Evolutionary conservation across 176 grass and related monocot genomes (phyloP).

Genomic region (Calamus simplicifolius): DNA sequence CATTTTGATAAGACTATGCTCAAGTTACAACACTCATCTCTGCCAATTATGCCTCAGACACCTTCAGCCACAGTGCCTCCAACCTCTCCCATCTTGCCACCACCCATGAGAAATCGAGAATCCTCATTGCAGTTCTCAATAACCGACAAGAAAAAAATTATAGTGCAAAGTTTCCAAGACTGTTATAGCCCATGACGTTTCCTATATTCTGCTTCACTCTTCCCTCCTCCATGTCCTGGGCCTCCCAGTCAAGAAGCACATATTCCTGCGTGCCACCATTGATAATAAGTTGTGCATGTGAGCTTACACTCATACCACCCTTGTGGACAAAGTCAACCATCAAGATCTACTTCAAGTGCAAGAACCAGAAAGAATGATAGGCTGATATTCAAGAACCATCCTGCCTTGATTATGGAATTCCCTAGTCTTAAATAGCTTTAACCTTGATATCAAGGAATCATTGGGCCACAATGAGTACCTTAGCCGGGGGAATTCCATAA

Average conservation of each 20-base stretch:
- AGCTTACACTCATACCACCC: conserved; percentile 65
- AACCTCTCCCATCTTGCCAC: conserved; percentile 36
- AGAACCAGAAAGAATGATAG: conserved; percentile 51
- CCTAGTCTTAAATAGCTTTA: conserved; percentile 12
- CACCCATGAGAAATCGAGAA: conserved; percentile 34
- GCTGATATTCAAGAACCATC: conserved; percentile 61
- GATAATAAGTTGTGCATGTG: conserved; percentile 59
- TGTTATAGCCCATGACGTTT: conserved; percentile 36
- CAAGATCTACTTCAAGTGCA: conserved; percentile 69
- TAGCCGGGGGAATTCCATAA: conserved; percentile 34
- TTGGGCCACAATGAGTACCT: conserved; percentile 59
- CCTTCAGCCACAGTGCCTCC: conserved; percentile 5
- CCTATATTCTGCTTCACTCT: conserved; percentile 50
- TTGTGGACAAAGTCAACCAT: conserved; percentile 31
- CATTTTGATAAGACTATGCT: too few relatives aligned
- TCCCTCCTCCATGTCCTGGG: conserved; percentile 44
- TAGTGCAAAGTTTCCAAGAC: conserved; percentile 31
- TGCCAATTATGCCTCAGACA: not conserved
- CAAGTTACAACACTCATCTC: conserved; percentile 7
- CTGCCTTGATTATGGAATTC: too few relatives aligned
- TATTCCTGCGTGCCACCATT: conserved; percentile 43
- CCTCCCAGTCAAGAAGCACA: conserved; percentile 58
- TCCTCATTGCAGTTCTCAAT: conserved; percentile 23
- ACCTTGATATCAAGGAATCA: conserved; percentile 47
- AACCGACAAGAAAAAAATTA: conserved; percentile 42